Evolutionary conservation across 2,329 filamentous ascomycete genomes (phyloP).

Genomic region (Fusarium palustre): DNA sequence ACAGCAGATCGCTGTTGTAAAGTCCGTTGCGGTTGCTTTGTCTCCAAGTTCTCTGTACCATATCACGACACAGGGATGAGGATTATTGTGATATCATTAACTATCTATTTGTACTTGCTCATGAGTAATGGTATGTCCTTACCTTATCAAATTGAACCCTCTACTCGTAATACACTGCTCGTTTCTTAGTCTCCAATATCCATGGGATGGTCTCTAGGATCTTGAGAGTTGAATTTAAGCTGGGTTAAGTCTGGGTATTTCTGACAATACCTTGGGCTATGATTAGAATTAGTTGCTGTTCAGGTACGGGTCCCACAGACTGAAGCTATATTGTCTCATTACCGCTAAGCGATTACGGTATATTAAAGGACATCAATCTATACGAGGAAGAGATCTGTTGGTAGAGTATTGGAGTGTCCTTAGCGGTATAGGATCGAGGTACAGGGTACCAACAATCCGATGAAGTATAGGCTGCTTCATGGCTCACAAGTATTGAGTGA

Average conservation of each 20-base stretch:
- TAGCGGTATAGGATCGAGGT: not conserved
- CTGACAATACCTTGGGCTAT: no score
- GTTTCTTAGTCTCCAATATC: not conserved
- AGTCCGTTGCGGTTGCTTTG: not conserved
- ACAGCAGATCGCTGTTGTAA: no score
- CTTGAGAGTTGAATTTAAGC: not conserved
- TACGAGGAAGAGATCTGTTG: not conserved
- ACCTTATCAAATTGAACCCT: no score
- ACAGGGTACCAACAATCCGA: not conserved
- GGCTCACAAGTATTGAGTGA: not conserved
- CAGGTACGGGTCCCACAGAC: not conserved
- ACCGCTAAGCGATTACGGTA: not conserved
- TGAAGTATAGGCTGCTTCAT: not conserved
- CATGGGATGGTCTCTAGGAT: not conserved
- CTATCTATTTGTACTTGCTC: not conserved
- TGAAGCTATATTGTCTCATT: no score
- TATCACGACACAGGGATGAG: not conserved
- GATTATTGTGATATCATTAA: not conserved
- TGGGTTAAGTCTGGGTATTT: not conserved
- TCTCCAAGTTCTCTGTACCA: not conserved
- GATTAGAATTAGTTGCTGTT: not conserved
- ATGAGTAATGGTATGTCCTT: no score
- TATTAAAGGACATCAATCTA: not conserved
- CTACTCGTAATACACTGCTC: no score
- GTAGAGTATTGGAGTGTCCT: not conserved